phyloP scores from a whole-genome alignment of 768 basidiomycete genomes.

The Tylopilus intermedius region DNA sequence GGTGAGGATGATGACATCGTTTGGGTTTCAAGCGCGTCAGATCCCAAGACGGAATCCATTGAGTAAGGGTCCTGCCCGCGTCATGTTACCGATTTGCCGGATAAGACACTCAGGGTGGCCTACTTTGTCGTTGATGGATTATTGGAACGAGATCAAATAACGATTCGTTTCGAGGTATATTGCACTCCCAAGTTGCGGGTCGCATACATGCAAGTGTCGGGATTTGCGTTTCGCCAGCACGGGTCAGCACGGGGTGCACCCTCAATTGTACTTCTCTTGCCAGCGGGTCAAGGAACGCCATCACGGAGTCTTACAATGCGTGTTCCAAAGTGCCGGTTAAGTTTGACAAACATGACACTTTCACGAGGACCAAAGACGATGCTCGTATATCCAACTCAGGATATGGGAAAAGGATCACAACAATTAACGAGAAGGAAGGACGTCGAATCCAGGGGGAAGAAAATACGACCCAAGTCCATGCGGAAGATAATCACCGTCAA shows the following conservation, averaged over 20 bases:
- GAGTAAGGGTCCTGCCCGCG: slow-evolving; percentile 9
- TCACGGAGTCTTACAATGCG: slow-evolving; percentile 5
- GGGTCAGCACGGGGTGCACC: background rate
- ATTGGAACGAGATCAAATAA: background rate
- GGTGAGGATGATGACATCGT: slow-evolving; percentile 31
- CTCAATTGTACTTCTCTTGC: background rate
- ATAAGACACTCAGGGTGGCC: slow-evolving; percentile 13
- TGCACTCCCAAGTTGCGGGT: background rate
- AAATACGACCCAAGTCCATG: slow-evolving; percentile 7
- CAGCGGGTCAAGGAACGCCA: slow-evolving; percentile 2
- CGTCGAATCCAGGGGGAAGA: background rate
- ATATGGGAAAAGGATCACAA: background rate
- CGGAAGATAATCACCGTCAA: slow-evolving; percentile 25
- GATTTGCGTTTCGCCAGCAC: slow-evolving; percentile 12
- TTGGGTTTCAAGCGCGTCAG: slow-evolving; percentile 26
- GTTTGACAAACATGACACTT: slow-evolving; percentile 4
- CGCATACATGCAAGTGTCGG: background rate
- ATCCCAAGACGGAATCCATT: slow-evolving; percentile 6
- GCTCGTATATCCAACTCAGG: slow-evolving; percentile 3
- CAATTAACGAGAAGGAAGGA: slow-evolving; percentile 11
- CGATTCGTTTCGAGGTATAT: slow-evolving; percentile 19
- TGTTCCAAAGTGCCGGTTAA: slow-evolving; percentile 16
- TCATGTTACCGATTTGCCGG: slow-evolving; percentile 6
- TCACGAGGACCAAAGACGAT: slow-evolving; percentile 5
- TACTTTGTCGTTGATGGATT: slow-evolving; percentile 9